Evolutionary conservation across 768 basidiomycete species (phyloP).

Genomic region (Panaeolus cyanescens): DNA sequence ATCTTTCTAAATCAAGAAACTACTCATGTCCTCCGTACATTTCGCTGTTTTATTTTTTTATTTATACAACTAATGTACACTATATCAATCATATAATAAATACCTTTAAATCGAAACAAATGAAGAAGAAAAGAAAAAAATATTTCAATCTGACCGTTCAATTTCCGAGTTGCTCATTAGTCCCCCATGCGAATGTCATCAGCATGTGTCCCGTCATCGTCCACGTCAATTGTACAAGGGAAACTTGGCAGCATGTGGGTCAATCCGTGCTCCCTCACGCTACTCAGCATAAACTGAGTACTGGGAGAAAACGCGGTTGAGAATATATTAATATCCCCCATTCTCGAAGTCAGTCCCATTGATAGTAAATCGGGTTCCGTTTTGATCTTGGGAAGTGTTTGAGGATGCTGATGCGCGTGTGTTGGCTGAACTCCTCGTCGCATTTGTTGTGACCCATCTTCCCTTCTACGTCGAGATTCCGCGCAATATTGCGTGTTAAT

Average conservation of each 20-base stretch:
- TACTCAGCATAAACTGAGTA: constrained; percentile 1
- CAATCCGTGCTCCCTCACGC: not conserved
- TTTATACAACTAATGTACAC: no score
- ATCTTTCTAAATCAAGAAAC: not conserved
- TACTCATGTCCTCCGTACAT: constrained; percentile 31
- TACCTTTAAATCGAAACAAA: not conserved
- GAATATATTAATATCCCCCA: constrained; percentile 1
- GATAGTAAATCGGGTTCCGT: not conserved
- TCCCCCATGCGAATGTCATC: not conserved
- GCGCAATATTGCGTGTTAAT: constrained; percentile 20
- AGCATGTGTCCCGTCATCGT: not conserved
- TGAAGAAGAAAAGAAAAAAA: not conserved
- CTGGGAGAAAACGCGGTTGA: not conserved
- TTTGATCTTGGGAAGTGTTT: not conserved
- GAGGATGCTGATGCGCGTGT: not conserved
- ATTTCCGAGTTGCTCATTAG: not conserved
- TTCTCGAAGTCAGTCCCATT: not conserved
- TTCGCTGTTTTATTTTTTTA: constrained; percentile 19
- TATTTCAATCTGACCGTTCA: not conserved
- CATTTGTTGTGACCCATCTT: constrained; percentile 5
- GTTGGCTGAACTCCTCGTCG: constrained; percentile 11
- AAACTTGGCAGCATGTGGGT: constrained; percentile 3
- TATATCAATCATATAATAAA: no score
- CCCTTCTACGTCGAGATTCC: constrained; percentile 6
- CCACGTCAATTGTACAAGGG: constrained; percentile 1